phyloP scores from a whole-genome alignment of 208 protist species.

The Leishmania tarentolae region DNA sequence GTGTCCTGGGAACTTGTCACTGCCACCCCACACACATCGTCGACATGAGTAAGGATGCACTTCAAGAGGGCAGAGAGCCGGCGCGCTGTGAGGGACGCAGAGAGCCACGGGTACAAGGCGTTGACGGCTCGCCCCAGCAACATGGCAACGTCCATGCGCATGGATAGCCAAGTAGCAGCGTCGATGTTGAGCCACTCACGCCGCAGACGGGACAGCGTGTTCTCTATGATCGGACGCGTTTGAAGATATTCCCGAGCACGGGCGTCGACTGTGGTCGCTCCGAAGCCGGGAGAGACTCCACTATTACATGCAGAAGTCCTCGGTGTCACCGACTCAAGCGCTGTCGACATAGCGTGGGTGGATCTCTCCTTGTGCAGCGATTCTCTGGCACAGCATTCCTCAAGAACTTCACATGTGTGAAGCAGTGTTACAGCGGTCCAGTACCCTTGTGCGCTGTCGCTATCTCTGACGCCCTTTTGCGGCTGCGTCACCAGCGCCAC shows the following conservation, averaged over 20 bases:
- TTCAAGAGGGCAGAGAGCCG: slow-evolving; percentile 54
- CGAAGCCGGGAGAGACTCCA: neutral
- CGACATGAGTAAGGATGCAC: slow-evolving; percentile 48
- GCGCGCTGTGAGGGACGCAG: slow-evolving; percentile 30
- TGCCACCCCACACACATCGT: slow-evolving; percentile 38
- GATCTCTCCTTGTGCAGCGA: slow-evolving; percentile 4
- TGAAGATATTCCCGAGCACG: slow-evolving; percentile 2
- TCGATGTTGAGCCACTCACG: slow-evolving; percentile 18
- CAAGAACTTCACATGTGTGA: slow-evolving; percentile 29
- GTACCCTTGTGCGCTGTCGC: neutral
- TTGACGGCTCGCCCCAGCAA: slow-evolving; percentile 17
- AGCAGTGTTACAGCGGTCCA: slow-evolving; percentile 33
- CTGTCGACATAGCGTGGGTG: neutral
- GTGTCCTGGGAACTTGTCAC: slow-evolving; percentile 24
- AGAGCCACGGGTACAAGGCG: slow-evolving; percentile 18
- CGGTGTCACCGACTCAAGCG: neutral
- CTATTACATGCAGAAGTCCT: neutral
- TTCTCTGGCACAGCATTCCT: slow-evolving; percentile 12
- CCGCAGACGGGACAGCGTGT: slow-evolving; percentile 15
- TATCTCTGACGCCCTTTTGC: neutral
- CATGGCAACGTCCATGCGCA: slow-evolving; percentile 24
- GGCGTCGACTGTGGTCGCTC: neutral
- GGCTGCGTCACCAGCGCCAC: slow-evolving; percentile 7
- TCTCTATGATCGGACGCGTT: slow-evolving; percentile 15
- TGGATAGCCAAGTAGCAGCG: slow-evolving; percentile 10